Percentiles rank a stretch among this genome's conserved stretches.
These are phyloP conservation scores for Coemansia sp. DNA, from an alignment of 192 early-diverging fungal species.

Conservation along the genomic window DNA sequence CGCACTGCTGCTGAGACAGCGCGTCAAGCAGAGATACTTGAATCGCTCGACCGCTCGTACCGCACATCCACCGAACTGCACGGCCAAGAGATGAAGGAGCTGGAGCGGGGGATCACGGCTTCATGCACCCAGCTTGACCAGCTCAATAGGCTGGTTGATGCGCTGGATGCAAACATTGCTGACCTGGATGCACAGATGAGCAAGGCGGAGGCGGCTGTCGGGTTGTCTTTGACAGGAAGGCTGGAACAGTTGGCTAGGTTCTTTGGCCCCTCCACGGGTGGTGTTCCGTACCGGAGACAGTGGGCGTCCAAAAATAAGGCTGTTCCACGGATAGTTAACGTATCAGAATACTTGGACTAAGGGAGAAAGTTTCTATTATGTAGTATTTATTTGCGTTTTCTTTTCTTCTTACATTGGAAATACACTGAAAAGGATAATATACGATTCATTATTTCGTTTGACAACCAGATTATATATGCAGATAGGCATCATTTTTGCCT, in stretches of 20 bases:
- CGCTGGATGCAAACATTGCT: constrained; percentile 14
- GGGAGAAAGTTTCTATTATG: background rate
- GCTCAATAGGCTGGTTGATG: constrained; percentile 1
- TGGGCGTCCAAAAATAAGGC: constrained; percentile 23
- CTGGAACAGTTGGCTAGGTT: constrained; percentile 27
- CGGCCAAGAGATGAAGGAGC: background rate
- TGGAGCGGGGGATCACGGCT: background rate
- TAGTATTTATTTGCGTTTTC: background rate
- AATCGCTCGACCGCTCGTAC: background rate
- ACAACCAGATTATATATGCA: too few relatives aligned
- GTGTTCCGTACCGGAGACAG: constrained; percentile 40
- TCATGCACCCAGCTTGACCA: constrained; percentile 12
- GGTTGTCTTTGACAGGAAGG: constrained; percentile 23
- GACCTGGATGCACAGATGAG: constrained; percentile 20
- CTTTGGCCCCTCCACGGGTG: constrained; percentile 2
- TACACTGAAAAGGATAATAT: too few relatives aligned
- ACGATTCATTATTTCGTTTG: too few relatives aligned
- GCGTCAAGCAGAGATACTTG: background rate
- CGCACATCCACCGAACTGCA: background rate
- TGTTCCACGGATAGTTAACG: constrained; percentile 12
- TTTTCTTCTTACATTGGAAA: too few relatives aligned
- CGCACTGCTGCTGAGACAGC: background rate
- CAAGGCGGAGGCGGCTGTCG: constrained; percentile 30
- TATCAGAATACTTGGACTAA: background rate
- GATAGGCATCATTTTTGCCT: too few relatives aligned